phyloP scores from a whole-genome alignment of 345 rosid genomes.

The Lumnitzera littorea region DNA sequence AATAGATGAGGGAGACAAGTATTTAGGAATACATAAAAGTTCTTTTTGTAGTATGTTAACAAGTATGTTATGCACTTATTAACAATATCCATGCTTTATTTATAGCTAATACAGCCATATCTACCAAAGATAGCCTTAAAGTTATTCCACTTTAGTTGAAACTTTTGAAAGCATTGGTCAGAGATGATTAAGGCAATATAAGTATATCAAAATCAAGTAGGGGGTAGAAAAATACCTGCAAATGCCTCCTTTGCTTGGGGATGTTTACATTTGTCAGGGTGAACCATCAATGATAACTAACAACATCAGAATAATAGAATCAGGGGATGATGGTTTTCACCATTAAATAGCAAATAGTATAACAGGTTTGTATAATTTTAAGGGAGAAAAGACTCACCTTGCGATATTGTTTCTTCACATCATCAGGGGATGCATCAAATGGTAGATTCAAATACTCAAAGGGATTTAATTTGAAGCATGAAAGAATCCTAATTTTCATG shows the following conservation, averaged over 20 bases:
- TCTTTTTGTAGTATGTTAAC: no score
- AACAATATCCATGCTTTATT: not conserved
- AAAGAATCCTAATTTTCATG: slow-evolving; percentile 60
- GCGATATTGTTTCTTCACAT: slow-evolving; percentile 81
- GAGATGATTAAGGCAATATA: not conserved
- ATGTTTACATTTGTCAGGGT: slow-evolving; percentile 98
- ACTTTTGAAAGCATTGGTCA: no score
- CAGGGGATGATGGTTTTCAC: slow-evolving; percentile 6
- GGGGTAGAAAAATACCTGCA: slow-evolving; percentile 41
- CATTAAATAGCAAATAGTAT: not conserved
- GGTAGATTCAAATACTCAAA: slow-evolving; percentile 78
- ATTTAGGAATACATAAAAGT: not conserved
- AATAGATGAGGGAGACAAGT: not conserved
- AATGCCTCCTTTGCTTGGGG: slow-evolving; percentile 98
- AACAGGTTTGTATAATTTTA: not conserved
- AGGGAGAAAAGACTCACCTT: slow-evolving; percentile 41
- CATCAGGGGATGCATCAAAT: slow-evolving; percentile 65
- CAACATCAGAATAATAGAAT: slow-evolving; percentile 8
- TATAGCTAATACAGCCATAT: not conserved
- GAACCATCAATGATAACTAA: slow-evolving; percentile 88
- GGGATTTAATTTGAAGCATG: slow-evolving; percentile 96
- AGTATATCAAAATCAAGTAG: not conserved
- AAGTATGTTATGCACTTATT: not conserved
- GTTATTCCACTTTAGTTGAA: no score
- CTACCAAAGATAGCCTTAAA: no score